Evolutionary conservation across 2,329 filamentous ascomycete species (phyloP), one percentile per base, ranked within the genome.

Genomic region (Cladosporium sp.): DNA sequence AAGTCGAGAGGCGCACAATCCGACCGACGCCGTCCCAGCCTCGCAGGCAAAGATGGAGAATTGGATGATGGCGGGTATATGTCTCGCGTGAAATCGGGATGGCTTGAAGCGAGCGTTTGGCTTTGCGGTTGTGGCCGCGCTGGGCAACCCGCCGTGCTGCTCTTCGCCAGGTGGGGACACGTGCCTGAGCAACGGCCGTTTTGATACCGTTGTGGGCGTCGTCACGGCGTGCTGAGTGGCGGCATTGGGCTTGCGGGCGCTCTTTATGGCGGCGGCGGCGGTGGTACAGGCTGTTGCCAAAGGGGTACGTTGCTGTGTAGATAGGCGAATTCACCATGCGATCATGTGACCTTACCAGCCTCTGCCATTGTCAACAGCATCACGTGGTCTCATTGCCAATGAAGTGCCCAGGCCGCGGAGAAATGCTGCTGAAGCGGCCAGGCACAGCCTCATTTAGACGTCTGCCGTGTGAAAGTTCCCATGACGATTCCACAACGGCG

Each of bases 221-320:
- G 48, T 50, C 48, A 50, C 48, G 44, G 44, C 32, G 44, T 34
- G 48, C 4, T 28, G 53, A 8, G 56, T 46, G 31, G 95, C 92
- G 66, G 93, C 86, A 68, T 92, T 87, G 67, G 91, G 88, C 76
- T 97, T 97, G 73, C 93, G 93, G 55, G 93, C 93, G 22, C 22
- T 28, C 22, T 28, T 28, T 28, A 28, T 28, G 22, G 22, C 22
- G 22, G 22, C 22, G 22, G 22, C 22, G 22, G 22, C 7, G 22
- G 22, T 28, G 7, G 4, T 28, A 28, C 22, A 28, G 22, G 22
- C 22, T 28, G 7, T 5, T 28, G 22, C 2, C 3, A 28, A 28
- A 28, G 22, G 22, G 22, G 3, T 1, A 28, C 7, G 5, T 28
- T 7, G 22, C 22, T 28, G 22, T 28, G 4, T 28, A 28, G 1